Evolutionary conservation across 176 grass and related monocot genomes (phyloP), one percentile per base, ranked within the genome.

Genomic region (Ensete glaucum): DNA sequence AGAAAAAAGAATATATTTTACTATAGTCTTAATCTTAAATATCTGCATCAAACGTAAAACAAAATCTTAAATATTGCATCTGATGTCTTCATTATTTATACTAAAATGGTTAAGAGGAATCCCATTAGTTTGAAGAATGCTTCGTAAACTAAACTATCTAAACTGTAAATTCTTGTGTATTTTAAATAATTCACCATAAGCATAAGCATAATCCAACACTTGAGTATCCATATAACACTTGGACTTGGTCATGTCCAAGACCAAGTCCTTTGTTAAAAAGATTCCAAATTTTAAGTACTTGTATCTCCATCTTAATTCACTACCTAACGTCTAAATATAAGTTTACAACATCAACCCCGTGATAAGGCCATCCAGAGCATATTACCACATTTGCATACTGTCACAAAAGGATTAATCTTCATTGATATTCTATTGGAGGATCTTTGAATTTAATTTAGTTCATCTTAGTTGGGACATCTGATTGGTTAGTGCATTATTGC

Each of bases 31-130:
- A 17, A 66, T 17, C 50, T 48, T 70, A 64, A 43, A 43, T 43
- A 43, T 43, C 6, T 43, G 10, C 3, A 65, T 79, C 26, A 77
- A 82, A 50, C 50, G 8, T 75, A 64, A 80, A 72, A 21, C 81
- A 77, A 43, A 54, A 52, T 79, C 34, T 43, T 43, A 43, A 43
- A 43, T 43, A 43, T 43, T 43, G 34, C 34, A 43, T 43, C 34
- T 43, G 4, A 43, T 4, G 0, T 43, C 34, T 43, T 43, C 34
- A 43, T 43, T 43, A 43, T 43, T 43, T 43, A 43, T 43, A 43
- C 34, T 43, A 43, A 43, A 43, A 43, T 43, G 34, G 34, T 6
- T 43, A 43, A 43, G 34, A 43, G 34, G 34, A 43, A 43, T 43
- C 34, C 4, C 34, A 43, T 43, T 43, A 43, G 34, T 43, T 43